Evolutionary conservation across 768 basidiomycete species (phyloP).

Genomic region (Tylopilus cervinicoccineus): DNA sequence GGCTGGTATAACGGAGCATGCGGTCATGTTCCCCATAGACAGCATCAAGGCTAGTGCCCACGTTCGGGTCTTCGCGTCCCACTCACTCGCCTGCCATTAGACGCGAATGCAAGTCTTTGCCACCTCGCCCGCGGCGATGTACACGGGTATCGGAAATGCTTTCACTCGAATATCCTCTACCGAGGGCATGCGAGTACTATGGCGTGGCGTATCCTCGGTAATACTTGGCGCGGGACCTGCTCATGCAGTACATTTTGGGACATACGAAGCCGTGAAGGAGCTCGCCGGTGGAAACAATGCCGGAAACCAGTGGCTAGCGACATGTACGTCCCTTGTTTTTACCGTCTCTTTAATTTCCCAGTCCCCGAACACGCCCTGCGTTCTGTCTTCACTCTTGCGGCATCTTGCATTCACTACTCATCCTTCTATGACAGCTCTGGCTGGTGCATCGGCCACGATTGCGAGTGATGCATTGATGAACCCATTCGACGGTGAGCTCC

Average conservation of each 20-base stretch:
- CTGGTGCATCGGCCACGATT: conserved; percentile 92
- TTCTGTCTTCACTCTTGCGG: background rate
- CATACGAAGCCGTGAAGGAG: conserved; percentile 93
- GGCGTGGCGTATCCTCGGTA: conserved; percentile 95
- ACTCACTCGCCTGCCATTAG: conserved; percentile 38
- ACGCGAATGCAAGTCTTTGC: conserved; percentile 99
- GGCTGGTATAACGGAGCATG: conserved; percentile 99
- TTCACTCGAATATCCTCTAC: conserved; percentile 91
- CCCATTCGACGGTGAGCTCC: conserved; percentile 88
- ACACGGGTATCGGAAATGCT: conserved; percentile 87
- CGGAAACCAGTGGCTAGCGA: conserved; percentile 82
- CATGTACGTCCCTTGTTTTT: conserved; percentile 54
- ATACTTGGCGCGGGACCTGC: conserved; percentile 97
- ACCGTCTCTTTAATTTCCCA: conserved; percentile 1
- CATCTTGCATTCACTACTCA: conserved; percentile 8
- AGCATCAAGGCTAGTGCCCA: conserved; percentile 82
- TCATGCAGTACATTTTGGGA: conserved; percentile 97
- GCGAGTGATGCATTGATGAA: conserved; percentile 98
- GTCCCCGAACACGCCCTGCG: background rate
- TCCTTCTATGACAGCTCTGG: conserved; percentile 58
- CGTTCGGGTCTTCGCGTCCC: background rate
- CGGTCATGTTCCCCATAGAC: conserved; percentile 98
- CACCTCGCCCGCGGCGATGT: conserved; percentile 78
- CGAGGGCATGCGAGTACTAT: conserved; percentile 86
- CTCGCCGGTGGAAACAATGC: conserved; percentile 76